Evolutionary conservation across 345 rosid species (phyloP), one percentile per base, ranked within the genome.

Genomic region (Erucastrum elatum): DNA sequence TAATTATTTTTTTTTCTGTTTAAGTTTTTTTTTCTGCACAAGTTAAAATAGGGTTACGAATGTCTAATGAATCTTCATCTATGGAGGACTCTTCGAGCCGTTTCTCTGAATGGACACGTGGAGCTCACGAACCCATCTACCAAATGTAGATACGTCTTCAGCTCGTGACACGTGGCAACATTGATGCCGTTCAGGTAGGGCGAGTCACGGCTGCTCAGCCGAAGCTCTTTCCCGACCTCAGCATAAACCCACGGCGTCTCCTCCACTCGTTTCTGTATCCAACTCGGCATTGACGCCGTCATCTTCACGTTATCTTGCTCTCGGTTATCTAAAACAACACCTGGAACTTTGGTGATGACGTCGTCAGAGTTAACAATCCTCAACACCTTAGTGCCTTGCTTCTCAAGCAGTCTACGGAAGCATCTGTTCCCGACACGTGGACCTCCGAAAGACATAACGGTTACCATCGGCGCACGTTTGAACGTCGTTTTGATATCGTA

Each of bases 401-500:
- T 81, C 76, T 94, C 99, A 31, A 94, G 83, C 2, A 76, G 75
- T 15, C 70, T 81, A 6, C 95, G 71, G 78, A 94, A 93, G 68
- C 87, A 81, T 72, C 81, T 72, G 85, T 94, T 88, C 1, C 99
- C 99, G 2, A 94, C 96, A 8, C 97, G 92, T 6, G 99, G 99
- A 41, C 97, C 96, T 2, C 97, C 99, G 46, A 94, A 94, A 4
- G 99, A 94, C 63, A 94, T 81, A 4, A 94, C 99, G 1, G 99
- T 90, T 13, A 90, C 93, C 72, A 87, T 76, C 0, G 98, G 92
- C 7, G 88, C 80, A 1, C 65, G 51, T 34, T 73, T 79, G 69
- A 91, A 88, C 25, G 83, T 82, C 44, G 90, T 84, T 58, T 85
- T 91, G 44, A 95, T 82, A 72, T 95, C 97, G 56, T 87, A 87